Percentiles rank a stretch among this genome's conserved stretches.
These are phyloP conservation scores for Umbelopsis isabellina DNA, from an alignment of 192 early-diverging fungal genomes.

Conservation along the genomic window DNA sequence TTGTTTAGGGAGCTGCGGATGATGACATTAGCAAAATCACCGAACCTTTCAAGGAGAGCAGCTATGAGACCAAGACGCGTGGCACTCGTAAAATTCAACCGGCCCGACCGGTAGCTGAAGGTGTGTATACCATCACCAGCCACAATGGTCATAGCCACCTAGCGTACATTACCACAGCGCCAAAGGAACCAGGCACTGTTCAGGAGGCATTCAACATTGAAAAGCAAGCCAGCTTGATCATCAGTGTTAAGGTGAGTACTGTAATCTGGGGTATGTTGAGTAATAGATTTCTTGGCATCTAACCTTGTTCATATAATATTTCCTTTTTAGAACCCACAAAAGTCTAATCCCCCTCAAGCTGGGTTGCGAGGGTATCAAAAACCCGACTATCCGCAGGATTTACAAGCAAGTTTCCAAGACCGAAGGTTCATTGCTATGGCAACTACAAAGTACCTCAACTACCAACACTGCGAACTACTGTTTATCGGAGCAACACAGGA, in stretches of 20 bases:
- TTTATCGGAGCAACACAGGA: conserved; percentile 46
- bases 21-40: conserved; percentile 36
- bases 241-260: conserved; percentile 44
- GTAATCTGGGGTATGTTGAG: neutral
- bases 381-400: conserved; percentile 27
- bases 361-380: conserved; percentile 30
- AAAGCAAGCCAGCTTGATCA: conserved; percentile 42
- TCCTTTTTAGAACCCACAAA: conserved; percentile 28
- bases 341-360: conserved; percentile 16
- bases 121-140: conserved; percentile 44
- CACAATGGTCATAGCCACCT: conserved; percentile 44
- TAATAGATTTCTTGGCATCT: neutral
- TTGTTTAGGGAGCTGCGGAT: conserved; percentile 26
- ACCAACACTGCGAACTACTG: conserved; percentile 37
- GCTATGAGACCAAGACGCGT: conserved; percentile 39
- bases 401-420: conserved; percentile 26
- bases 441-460: conserved; percentile 40
- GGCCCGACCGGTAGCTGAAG: conserved; percentile 40
- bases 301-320: neutral
- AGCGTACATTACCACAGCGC: conserved; percentile 44
- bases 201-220: conserved; percentile 49
- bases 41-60: conserved; percentile 24
- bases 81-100: conserved; percentile 32
- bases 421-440: conserved; percentile 39
- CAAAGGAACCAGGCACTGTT: conserved; percentile 40